phyloP scores from a whole-genome alignment of 345 rosid species.

The Euphorbia lathyris region DNA sequence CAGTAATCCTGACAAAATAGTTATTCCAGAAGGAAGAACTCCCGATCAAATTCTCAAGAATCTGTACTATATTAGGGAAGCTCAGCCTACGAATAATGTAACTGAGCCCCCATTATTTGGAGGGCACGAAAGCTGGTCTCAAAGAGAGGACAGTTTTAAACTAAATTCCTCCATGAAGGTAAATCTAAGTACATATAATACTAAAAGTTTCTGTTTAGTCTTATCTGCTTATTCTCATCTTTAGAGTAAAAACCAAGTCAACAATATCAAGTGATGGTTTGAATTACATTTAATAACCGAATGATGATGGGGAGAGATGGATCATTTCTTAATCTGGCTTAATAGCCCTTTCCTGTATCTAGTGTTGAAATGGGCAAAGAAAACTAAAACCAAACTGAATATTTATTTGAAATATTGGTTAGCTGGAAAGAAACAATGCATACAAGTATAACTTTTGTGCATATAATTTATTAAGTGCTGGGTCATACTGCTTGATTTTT shows the following conservation, averaged over 20 bases:
- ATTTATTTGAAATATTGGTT: too few species aligned
- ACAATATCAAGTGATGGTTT: background rate
- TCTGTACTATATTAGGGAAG: constrained; percentile 59
- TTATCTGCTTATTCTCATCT: background rate
- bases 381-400: background rate
- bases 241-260: background rate
- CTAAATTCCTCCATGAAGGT: constrained; percentile 79
- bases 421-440: background rate
- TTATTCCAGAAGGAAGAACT: constrained; percentile 62
- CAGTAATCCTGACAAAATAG: constrained; percentile 56
- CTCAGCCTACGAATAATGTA: constrained; percentile 40
- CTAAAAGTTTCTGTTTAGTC: background rate
- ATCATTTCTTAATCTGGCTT: background rate
- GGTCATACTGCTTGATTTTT: background rate
- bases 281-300: background rate
- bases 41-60: constrained; percentile 46
- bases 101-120: constrained; percentile 73
- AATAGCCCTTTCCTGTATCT: background rate
- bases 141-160: constrained; percentile 76
- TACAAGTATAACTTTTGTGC: too few species aligned
- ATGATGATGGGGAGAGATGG: background rate
- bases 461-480: too few species aligned
- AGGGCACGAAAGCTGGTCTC: constrained; percentile 76
- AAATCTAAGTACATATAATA: constrained; percentile 7
- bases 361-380: background rate